A percentile compares a stretch with the other conserved stretches of the same genome.
These are phyloP conservation scores for Crucibulum laeve DNA, from an alignment of 768 basidiomycete species.

Conservation along the genomic window DNA sequence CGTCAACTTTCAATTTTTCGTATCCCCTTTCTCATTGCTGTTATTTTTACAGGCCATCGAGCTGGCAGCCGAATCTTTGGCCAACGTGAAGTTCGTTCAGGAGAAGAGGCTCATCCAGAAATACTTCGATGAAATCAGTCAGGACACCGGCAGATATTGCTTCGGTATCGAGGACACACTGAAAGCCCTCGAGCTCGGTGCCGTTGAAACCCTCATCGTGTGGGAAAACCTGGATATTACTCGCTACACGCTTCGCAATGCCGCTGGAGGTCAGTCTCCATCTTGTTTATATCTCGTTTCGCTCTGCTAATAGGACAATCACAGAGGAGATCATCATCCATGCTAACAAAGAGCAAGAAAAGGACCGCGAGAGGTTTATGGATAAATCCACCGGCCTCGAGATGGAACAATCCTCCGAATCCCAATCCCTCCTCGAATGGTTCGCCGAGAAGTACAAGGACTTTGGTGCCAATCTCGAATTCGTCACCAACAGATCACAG, in stretches of 20 bases:
- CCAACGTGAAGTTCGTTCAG: slow-evolving; percentile 99
- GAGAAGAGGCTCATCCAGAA: slow-evolving; percentile 97
- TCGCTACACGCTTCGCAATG: slow-evolving; percentile 85
- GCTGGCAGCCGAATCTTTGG: slow-evolving; percentile 89
- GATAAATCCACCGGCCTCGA: slow-evolving; percentile 94
- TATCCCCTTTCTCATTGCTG: slow-evolving; percentile 5
- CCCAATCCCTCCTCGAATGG: slow-evolving; percentile 92
- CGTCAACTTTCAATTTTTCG: neutral
- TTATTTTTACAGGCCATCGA: slow-evolving; percentile 75
- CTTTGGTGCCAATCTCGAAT: slow-evolving; percentile 93
- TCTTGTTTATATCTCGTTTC: neutral
- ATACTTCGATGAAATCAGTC: slow-evolving; percentile 99
- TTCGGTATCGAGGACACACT: slow-evolving; percentile 97
- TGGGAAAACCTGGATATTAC: slow-evolving; percentile 97
- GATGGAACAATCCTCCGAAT: slow-evolving; percentile 87
- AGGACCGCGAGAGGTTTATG: slow-evolving; percentile 90
- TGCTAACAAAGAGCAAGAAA: slow-evolving; percentile 77
- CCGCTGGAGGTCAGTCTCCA: slow-evolving; percentile 67
- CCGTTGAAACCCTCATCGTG: slow-evolving; percentile 95
- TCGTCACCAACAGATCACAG: slow-evolving; percentile 94
- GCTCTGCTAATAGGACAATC: slow-evolving; percentile 1
- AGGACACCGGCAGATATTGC: slow-evolving; percentile 94
- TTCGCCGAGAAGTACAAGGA: slow-evolving; percentile 98
- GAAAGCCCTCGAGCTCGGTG: slow-evolving; percentile 92
- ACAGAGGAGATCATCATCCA: slow-evolving; percentile 83